A percentile compares a stretch with the other conserved stretches of the same genome.
Evolutionary conservation across 164 flowering plant species (phyloP).

Genomic region (Brasenia schreberi): DNA sequence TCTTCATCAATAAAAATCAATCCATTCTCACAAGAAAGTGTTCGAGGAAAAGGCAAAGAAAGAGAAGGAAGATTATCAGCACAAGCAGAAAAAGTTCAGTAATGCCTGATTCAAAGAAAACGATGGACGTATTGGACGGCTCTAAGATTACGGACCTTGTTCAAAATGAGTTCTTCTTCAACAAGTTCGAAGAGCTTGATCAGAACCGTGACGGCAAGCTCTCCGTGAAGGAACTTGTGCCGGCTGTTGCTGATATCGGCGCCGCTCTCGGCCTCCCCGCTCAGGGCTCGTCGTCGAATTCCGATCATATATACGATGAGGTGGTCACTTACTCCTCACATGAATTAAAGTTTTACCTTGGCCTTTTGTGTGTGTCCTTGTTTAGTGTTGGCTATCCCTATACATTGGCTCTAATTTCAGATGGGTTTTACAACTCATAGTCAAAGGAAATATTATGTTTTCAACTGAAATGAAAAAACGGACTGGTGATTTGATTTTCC

Average conservation of each 20-base stretch:
- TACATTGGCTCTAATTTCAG: too few species aligned
- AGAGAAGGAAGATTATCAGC: too few species aligned
- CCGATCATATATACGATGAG: slow-evolving; percentile 75
- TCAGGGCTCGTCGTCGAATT: slow-evolving; percentile 58
- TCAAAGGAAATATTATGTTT: too few species aligned
- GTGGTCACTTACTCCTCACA: slow-evolving; percentile 13
- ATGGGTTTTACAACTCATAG: too few species aligned
- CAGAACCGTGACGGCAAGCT: slow-evolving; percentile 59
- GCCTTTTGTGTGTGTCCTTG: neutral
- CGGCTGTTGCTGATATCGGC: slow-evolving; percentile 78
- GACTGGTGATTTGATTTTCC: too few species aligned
- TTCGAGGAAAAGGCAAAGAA: too few species aligned
- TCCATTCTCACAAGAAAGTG: too few species aligned
- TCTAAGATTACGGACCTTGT: slow-evolving; percentile 84
- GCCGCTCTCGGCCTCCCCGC: slow-evolving; percentile 80
- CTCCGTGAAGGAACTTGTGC: slow-evolving; percentile 62
- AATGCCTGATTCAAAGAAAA: slow-evolving; percentile 12
- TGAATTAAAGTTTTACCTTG: neutral
- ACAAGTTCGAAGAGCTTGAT: slow-evolving; percentile 50
- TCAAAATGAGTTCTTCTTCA: slow-evolving; percentile 60
- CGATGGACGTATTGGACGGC: slow-evolving; percentile 64
- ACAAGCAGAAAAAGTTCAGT: too few species aligned
- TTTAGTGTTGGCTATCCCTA: too few species aligned
- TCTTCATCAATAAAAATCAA: too few species aligned
- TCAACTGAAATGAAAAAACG: too few species aligned